Base-by-base conservation (phyloP, 1,284 basidiomycete genomes). In the Melampsora larici-populina region DNA sequence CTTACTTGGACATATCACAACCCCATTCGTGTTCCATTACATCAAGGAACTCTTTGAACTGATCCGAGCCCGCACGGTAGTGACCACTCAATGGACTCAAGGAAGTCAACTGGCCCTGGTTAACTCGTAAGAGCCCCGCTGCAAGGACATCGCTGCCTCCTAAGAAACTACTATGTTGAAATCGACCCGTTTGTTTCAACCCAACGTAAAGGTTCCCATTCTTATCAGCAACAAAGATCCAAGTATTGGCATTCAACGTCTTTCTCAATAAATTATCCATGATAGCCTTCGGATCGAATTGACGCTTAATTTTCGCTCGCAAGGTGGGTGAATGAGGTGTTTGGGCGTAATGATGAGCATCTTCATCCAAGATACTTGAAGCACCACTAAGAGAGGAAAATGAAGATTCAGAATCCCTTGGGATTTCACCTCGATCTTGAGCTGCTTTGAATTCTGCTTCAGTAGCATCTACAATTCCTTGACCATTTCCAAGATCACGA, bases 151-250 rank as follows among this genome's bases (percentile, higher is more conserved):
- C 68, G 66, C 67, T 88, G 1, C 89, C 89, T 26, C 86, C 85
- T 2, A 88, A 83, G 81, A 90, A 89, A 0, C 89, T 89, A 0
- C 89, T 90, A 82, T 91, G 90, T 80, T 91, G 90, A 80, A 91
- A 91, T 1, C 84, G 84, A 1, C 79, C 79, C 18, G 88, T 88
- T 76, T 84, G 81, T 85, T 92, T 91, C 80, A 91, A 89, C 0
- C 89, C 90, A 72, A 91, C 86, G 82, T 89, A 91, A 11, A 91
- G 84, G 80, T 91, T 90, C 81, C 88, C 79, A 88, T 89, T 78
- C 1, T 60, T 67, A 58, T 70, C 70, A 18, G 65, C 75, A 33
- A 79, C 80, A 63, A 78, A 80, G 43, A 80, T 81, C 80, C 80
- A 80, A 24, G 79, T 80, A 62, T 79, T 77, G 5, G 72, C 29